Base-by-base conservation (phyloP, 2,329 filamentous ascomycete genomes). In the Apiospora sp. region DNA sequence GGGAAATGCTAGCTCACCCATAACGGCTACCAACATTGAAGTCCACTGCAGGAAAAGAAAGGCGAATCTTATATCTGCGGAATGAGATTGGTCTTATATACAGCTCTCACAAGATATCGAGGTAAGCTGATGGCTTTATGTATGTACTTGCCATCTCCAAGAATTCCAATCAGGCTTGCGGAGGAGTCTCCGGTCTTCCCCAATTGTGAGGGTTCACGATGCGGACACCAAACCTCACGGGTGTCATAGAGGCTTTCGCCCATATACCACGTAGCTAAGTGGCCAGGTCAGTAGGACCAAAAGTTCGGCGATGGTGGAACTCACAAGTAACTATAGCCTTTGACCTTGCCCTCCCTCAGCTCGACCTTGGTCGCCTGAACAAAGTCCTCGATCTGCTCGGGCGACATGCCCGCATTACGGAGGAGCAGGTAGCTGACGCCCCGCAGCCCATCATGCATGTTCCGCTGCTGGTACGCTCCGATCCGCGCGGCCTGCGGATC, bases 351-450 rank as follows among this genome's bases (percentile, higher is more conserved):
- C 27, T 49, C 44, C 67, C 44, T 22, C 44, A 69, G 48, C 67
- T 69, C 27, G 27, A 22, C 16, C 22, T 69, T 46, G 27, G 67
- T 49, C 16, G 71, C 46, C 27, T 54, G 64, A 7, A 69, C 54
- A 13, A 73, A 46, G 5, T 64, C 43, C 30, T 73, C 61, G 24
- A 71, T 69, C 16, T 73, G 48, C 13, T 19, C n/a, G 43, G 61
- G 51, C 34, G 71, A 51, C 30, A 72, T n/a, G 44, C 68, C 71
- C 7, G 68, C 68, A 27, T 30, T 61, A 30, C 51, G 68, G 13
- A 72, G 49, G 1, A 72, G 48, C 61, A 51, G 27, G 22, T 46
- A 70, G 43, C 71, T 67, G 27, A 72, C 61, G 41, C 68, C 68
- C 16, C 71, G 58, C 10, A 71, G 41, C 24, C 54, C 71, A 8